Evolutionary conservation across 2,329 filamentous ascomycete genomes (phyloP).

Genomic region (Paramyrothecium roridum): DNA sequence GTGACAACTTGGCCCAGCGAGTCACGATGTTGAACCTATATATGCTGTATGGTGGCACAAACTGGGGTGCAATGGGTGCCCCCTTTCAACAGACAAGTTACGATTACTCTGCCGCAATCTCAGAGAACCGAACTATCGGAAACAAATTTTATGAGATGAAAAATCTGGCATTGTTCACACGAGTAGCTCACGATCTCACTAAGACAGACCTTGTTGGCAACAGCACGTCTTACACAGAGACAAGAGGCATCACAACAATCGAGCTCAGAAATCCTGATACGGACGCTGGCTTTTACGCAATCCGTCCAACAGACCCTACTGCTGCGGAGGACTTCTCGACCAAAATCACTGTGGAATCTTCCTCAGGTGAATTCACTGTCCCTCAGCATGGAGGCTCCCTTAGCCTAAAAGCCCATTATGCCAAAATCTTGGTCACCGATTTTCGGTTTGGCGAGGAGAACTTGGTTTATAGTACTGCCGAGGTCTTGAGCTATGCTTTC

Average conservation of each 20-base stretch:
- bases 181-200: constrained; percentile 53
- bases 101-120: constrained; percentile 61
- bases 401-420: constrained; percentile 56
- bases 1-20: constrained; percentile 57
- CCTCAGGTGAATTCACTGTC: constrained; percentile 49
- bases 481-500: constrained; percentile 48
- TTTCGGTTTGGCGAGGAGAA: constrained; percentile 50
- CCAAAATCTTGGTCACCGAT: constrained; percentile 60
- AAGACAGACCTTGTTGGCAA: constrained; percentile 46
- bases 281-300: constrained; percentile 56
- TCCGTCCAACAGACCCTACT: constrained; percentile 51
- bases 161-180: constrained; percentile 56
- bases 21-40: constrained; percentile 60
- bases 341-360: constrained; percentile 53
- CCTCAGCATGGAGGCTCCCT: constrained; percentile 46
- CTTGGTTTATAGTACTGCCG: constrained; percentile 53
- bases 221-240: constrained; percentile 46
- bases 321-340: constrained; percentile 49
- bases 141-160: constrained; percentile 64
- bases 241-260: constrained; percentile 46
- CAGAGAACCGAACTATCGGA: constrained; percentile 53
- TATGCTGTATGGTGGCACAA: constrained; percentile 64
- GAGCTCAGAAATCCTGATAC: constrained; percentile 59
- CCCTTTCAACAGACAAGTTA: constrained; percentile 59
- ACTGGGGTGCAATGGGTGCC: constrained; percentile 57